These are phyloP conservation scores for Cryphonectria carpinicola DNA, from an alignment of 2,329 filamentous ascomycete genomes.

Conservation along the genomic window DNA sequence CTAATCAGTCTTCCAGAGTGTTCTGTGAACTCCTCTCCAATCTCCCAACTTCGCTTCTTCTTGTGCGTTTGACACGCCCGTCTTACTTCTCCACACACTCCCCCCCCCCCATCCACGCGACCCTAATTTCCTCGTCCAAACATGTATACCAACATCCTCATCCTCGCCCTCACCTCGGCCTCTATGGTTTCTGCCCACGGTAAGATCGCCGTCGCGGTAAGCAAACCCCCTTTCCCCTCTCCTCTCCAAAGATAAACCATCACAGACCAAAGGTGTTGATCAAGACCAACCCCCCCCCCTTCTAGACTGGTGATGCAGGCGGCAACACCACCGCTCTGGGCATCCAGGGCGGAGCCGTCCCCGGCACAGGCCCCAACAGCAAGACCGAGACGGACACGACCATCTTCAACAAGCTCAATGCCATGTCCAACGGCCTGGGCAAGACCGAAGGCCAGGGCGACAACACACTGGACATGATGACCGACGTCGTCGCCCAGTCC, in stretches of 20 bases:
- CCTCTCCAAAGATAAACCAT: background rate
- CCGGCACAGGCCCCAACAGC: slow-evolving; percentile 28
- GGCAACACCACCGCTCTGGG: slow-evolving; percentile 44
- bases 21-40: background rate
- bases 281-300: slow-evolving; percentile 18
- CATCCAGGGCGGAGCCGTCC: slow-evolving; percentile 39
- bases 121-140: background rate
- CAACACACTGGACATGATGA: slow-evolving; percentile 42
- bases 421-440: slow-evolving; percentile 45
- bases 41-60: background rate
- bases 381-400: slow-evolving; percentile 49
- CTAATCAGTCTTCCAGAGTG: background rate
- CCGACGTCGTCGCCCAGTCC: slow-evolving; percentile 32
- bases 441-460: slow-evolving; percentile 41
- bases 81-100: background rate
- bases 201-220: slow-evolving; percentile 28
- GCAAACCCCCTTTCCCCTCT: background rate
- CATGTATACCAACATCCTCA: slow-evolving; percentile 27
- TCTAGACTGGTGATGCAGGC: slow-evolving; percentile 37
- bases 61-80: slow-evolving; percentile 6
- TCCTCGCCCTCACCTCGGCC: slow-evolving; percentile 26
- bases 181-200: slow-evolving; percentile 27
- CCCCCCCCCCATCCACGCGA: too few relatives aligned
- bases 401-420: slow-evolving; percentile 42
- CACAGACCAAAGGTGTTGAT: slow-evolving; percentile 32